Conservation (phyloP, 345 rosid genomes). For the Citrus trifoliata region DNA sequence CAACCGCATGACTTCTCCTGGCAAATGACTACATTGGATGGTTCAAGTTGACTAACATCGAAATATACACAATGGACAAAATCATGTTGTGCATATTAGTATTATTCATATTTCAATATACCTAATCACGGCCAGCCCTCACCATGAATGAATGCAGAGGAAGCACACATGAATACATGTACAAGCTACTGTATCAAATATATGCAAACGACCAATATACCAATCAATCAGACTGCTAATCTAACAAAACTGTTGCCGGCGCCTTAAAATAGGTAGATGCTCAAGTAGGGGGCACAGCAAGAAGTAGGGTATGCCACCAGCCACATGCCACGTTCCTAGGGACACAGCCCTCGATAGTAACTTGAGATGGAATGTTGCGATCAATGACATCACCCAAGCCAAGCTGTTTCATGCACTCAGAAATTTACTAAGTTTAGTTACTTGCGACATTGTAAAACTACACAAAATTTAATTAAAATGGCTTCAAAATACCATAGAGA, state of each 20-base stretch:
- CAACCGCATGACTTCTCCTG: constrained; percentile 2
- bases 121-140: constrained; percentile 11
- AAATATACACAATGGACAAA: constrained; percentile 23
- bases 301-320: constrained; percentile 98
- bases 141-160: constrained; percentile 27
- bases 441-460: neutral
- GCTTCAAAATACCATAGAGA: neutral
- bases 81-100: constrained; percentile 14
- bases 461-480: neutral
- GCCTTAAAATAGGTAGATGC: constrained; percentile 8
- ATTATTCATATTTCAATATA: neutral
- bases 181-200: constrained; percentile 16
- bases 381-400: constrained; percentile 91
- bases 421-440: neutral
- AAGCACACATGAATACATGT: constrained; percentile 18
- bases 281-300: constrained; percentile 62
- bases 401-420: constrained; percentile 55
- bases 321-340: constrained; percentile 80
- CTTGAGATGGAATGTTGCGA: constrained; percentile 72
- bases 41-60: neutral
- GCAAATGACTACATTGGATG: constrained; percentile 9
- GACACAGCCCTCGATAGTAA: constrained; percentile 52
- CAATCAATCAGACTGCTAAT: constrained; percentile 28
- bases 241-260: constrained; percentile 60
- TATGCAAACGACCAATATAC: constrained; percentile 15